Evolutionary conservation across 2,329 filamentous ascomycete genomes (phyloP).

Genomic region (Pleomassaria siparia): DNA sequence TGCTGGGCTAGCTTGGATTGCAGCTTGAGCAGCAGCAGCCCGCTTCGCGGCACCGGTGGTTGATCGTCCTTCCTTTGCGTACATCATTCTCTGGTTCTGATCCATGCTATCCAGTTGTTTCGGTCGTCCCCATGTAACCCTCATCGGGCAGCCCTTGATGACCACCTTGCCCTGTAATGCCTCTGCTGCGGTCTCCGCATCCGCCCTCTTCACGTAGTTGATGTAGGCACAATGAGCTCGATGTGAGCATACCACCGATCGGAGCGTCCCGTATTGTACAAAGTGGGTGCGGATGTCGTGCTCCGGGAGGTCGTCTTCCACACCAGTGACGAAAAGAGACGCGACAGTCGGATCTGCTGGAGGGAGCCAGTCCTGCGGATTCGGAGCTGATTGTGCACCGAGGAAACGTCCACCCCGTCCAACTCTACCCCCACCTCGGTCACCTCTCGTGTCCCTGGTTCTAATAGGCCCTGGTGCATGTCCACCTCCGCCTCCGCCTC

Average conservation of each 20-base stretch:
- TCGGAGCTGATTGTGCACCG: conserved; percentile 71
- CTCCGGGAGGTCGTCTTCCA: conserved; percentile 95
- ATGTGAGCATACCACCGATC: conserved; percentile 92
- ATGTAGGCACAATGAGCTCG: conserved; percentile 96
- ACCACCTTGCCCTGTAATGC: conserved; percentile 86
- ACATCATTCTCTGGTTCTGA: conserved; percentile 76
- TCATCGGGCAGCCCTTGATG: conserved; percentile 85
- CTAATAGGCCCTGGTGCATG: conserved; percentile 71
- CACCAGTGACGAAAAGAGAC: conserved; percentile 89
- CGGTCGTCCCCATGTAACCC: conserved; percentile 90
- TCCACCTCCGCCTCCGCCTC: conserved; percentile 32
- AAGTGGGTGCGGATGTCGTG: conserved; percentile 90
- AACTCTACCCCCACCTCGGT: conserved; percentile 43
- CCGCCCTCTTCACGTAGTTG: conserved; percentile 84
- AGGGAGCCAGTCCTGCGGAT: conserved; percentile 81
- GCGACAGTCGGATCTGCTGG: conserved; percentile 84
- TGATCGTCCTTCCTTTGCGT: conserved; percentile 73
- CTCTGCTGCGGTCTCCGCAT: conserved; percentile 81
- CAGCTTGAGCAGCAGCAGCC: conserved; percentile 35
- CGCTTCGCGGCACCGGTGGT: conserved; percentile 28
- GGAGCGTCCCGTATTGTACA: conserved; percentile 82
- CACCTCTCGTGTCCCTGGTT: conserved; percentile 62
- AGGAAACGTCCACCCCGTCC: conserved; percentile 51
- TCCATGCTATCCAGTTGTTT: conserved; percentile 91
- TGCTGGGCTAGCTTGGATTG: conserved; percentile 45